phyloP scores from a whole-genome alignment of 1,284 basidiomycete genomes.

The Trichosporon faecale region DNA sequence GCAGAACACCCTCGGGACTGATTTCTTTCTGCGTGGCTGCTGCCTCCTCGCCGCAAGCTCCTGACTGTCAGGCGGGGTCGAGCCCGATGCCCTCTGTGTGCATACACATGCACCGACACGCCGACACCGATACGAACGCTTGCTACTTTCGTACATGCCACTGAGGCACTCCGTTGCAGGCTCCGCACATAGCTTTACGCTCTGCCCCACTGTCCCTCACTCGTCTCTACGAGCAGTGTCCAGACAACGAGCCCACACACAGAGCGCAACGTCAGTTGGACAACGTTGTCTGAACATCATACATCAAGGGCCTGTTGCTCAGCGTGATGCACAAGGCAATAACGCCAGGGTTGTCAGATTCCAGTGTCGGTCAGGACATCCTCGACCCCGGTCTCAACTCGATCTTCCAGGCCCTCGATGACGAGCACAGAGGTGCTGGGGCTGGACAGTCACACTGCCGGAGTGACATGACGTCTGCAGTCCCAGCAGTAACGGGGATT shows the following conservation, averaged over 20 bases:
- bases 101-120: background rate
- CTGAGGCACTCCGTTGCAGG: no score
- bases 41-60: no score
- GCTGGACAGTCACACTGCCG: background rate
- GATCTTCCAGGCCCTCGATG: background rate
- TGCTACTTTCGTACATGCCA: background rate
- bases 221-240: no score
- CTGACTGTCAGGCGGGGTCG: background rate
- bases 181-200: background rate
- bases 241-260: background rate
- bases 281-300: background rate
- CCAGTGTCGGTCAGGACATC: background rate
- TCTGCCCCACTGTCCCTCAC: background rate
- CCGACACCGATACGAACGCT: background rate
- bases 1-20: constrained; percentile 6
- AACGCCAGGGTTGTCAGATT: background rate
- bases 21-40: constrained; percentile 1
- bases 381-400: background rate
- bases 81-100: background rate
- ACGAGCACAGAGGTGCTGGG: background rate
- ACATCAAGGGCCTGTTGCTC: background rate
- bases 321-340: background rate
- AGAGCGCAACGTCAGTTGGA: background rate
- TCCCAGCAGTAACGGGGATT: background rate
- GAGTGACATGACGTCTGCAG: background rate